These are phyloP conservation scores for Kwoniella bestiolae DNA, from an alignment of 768 basidiomycete genomes.

Conservation along the genomic window DNA sequence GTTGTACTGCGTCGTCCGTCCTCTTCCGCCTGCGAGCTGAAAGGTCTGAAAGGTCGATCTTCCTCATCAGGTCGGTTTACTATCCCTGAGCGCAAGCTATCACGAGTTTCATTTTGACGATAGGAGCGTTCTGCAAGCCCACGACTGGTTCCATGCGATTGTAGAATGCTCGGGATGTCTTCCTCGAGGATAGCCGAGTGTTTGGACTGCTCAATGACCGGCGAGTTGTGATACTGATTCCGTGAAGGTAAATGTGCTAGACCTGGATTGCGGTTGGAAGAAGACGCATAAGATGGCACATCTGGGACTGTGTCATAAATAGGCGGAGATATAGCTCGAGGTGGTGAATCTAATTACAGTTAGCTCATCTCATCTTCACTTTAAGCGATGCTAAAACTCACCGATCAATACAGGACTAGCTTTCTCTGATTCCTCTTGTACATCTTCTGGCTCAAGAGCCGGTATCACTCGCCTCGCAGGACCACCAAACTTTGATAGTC, in stretches of 20 bases:
- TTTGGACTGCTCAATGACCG: neutral
- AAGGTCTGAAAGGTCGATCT: conserved; percentile 25
- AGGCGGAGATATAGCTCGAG: neutral
- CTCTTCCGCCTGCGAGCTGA: conserved; percentile 2
- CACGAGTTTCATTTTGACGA: neutral
- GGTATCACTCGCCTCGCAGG: conserved; percentile 45
- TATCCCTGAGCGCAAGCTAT: neutral
- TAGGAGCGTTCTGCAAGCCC: neutral
- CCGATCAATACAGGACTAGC: conserved; percentile 23
- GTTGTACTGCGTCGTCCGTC: neutral
- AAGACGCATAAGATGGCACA: neutral
- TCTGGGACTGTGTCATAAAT: neutral
- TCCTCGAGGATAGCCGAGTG: neutral
- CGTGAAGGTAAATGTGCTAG: neutral
- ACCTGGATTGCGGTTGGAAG: neutral
- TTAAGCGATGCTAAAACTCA: no score
- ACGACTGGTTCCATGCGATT: neutral
- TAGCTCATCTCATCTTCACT: neutral
- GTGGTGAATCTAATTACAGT: neutral
- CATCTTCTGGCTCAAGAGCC: conserved; percentile 12
- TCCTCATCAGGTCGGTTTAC: conserved; percentile 14
- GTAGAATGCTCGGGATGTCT: neutral
- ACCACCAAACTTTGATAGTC: conserved; percentile 49
- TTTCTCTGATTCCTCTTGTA: conserved; percentile 17
- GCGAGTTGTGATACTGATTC: neutral